A percentile compares a stretch with the other conserved stretches of the same genome.
Conservation (phyloP, 352 stramenopile genomes). For the Phytophthora quininea region DNA sequence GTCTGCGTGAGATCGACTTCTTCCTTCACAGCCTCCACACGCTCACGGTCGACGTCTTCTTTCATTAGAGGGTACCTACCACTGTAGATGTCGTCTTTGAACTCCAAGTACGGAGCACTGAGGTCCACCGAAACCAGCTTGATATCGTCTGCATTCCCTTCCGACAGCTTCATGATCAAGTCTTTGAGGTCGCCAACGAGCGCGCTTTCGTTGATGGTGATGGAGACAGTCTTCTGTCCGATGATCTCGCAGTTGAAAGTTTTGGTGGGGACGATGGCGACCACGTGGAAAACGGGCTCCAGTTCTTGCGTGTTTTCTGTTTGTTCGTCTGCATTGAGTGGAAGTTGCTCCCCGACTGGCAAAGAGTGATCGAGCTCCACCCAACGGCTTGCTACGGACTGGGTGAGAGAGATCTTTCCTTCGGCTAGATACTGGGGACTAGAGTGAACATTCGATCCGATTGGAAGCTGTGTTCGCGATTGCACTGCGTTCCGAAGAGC, state of each 20-base stretch:
- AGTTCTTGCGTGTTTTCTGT: no score
- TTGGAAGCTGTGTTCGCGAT: background rate
- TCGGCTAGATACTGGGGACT: background rate
- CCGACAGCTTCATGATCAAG: background rate
- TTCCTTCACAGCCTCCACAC: slow-evolving; percentile 6
- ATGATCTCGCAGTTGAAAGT: background rate
- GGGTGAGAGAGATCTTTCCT: background rate
- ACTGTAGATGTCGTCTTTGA: background rate
- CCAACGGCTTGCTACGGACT: background rate
- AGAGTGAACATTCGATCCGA: background rate
- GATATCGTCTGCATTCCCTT: background rate
- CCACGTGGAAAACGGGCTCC: background rate
- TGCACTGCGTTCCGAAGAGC: no score
- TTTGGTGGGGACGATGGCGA: background rate
- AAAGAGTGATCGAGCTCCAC: no score
- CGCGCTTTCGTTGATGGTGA: background rate
- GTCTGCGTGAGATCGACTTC: slow-evolving; percentile 1
- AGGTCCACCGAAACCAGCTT: background rate
- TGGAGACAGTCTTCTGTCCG: background rate
- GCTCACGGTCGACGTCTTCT: background rate
- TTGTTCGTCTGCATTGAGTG: no score
- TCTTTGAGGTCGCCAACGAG: slow-evolving; percentile 3
- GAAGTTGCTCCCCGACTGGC: no score
- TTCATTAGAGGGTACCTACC: background rate
- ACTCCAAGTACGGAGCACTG: background rate